A percentile compares a stretch with the other conserved stretches of the same genome.
These are phyloP conservation scores for Calonectria leucothoes DNA, from an alignment of 2,329 filamentous ascomycete species.

Conservation along the genomic window DNA sequence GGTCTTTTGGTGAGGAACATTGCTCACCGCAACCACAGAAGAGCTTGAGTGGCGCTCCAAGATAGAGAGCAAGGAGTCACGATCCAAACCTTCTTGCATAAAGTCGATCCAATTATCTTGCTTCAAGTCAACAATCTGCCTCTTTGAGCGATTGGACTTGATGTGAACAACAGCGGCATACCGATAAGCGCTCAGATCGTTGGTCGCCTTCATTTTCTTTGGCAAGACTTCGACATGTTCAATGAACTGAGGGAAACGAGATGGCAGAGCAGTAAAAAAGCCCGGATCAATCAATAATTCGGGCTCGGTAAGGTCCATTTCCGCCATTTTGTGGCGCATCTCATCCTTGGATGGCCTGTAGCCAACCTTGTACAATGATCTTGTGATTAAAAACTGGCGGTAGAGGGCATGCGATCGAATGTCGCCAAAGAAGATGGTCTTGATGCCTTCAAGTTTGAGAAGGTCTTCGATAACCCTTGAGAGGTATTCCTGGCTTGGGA, in stretches of 20 bases:
- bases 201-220: background rate
- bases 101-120: background rate
- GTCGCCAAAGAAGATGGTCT: constrained; percentile 36
- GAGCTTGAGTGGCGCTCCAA: background rate
- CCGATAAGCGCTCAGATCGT: background rate
- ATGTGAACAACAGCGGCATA: background rate
- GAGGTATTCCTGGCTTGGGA: constrained; percentile 40
- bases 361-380: constrained; percentile 8
- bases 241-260: background rate
- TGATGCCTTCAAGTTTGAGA: background rate
- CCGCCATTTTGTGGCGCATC: constrained; percentile 16
- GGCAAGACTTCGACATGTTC: background rate
- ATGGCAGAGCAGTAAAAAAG: background rate
- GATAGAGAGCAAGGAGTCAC: background rate
- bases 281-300: background rate
- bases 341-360: background rate
- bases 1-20: background rate
- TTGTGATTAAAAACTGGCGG: constrained; percentile 25
- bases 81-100: background rate
- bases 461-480: constrained; percentile 25
- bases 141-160: accelerated
- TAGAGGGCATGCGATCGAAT: constrained; percentile 34
- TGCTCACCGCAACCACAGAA: background rate
- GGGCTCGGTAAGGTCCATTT: constrained; percentile 13
- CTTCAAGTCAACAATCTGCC: background rate